These are phyloP conservation scores for Trichoderma atrobrunneum DNA, from an alignment of 2,329 filamentous ascomycete species.

Conservation along the genomic window DNA sequence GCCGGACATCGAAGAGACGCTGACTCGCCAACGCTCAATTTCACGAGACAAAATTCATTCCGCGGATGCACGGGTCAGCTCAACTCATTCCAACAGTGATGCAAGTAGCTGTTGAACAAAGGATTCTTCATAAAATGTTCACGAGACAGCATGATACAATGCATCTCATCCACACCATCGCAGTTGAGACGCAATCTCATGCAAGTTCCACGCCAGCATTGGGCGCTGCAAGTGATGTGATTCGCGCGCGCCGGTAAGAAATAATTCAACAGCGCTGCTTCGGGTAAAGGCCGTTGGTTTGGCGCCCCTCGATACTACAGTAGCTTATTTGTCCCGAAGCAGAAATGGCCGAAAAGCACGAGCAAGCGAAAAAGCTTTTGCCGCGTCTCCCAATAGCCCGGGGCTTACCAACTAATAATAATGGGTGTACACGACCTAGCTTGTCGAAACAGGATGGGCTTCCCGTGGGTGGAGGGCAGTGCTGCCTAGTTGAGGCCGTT, in stretches of 20 bases:
- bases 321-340: conserved; percentile 5
- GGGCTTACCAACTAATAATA: not conserved
- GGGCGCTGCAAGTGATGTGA: not conserved
- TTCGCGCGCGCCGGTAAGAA: not conserved
- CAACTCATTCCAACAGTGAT: not conserved
- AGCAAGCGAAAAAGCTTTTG: not conserved
- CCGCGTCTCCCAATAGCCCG: not conserved
- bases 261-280: not conserved
- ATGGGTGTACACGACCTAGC: not conserved
- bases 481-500: not conserved
- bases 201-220: not conserved
- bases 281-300: not conserved
- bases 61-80: not conserved
- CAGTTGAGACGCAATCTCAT: not conserved
- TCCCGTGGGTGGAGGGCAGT: conserved; percentile 12
- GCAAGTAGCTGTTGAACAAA: not conserved
- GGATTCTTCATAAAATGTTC: not conserved
- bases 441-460: not conserved
- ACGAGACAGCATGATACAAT: not conserved
- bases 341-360: conserved; percentile 13
- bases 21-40: not conserved
- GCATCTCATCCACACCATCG: not conserved
- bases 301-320: not conserved
- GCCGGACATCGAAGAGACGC: not conserved
- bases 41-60: not conserved